These are phyloP conservation scores for Hymenoscyphus infarciens DNA, from an alignment of 2,329 filamentous ascomycete species.

Conservation along the genomic window DNA sequence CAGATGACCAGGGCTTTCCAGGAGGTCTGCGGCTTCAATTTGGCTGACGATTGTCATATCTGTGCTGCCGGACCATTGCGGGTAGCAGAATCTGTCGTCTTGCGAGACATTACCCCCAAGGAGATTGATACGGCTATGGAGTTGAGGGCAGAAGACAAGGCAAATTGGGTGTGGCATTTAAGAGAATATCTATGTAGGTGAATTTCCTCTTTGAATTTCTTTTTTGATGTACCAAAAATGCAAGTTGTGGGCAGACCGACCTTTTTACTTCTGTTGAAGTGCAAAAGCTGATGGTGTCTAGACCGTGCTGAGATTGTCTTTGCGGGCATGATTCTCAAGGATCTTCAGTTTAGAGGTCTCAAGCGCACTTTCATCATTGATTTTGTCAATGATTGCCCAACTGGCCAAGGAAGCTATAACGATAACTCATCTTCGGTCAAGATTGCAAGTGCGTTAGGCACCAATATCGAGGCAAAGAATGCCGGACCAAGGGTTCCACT, in stretches of 20 bases:
- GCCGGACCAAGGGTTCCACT: conserved; percentile 13
- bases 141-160: conserved; percentile 37
- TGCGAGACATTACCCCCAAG: conserved; percentile 53
- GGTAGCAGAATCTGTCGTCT: conserved; percentile 53
- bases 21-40: conserved; percentile 66
- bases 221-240: neutral
- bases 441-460: conserved; percentile 23
- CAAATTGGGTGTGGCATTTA: conserved; percentile 47
- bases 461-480: conserved; percentile 10
- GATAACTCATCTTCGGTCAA: conserved; percentile 24
- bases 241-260: neutral
- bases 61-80: conserved; percentile 48
- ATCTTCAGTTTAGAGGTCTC: conserved; percentile 51
- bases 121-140: conserved; percentile 30
- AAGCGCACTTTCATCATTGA: conserved; percentile 60
- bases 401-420: conserved; percentile 37
- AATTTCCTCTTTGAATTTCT: neutral
- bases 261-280: neutral
- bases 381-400: conserved; percentile 48
- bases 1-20: conserved; percentile 73
- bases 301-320: conserved; percentile 65
- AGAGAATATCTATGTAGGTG: conserved; percentile 40
- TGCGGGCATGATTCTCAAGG: conserved; percentile 67
- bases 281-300: conserved; percentile 34
- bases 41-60: conserved; percentile 67